Base-by-base conservation (phyloP, 768 basidiomycete species). In the Xerocomellus amylosporus region DNA sequence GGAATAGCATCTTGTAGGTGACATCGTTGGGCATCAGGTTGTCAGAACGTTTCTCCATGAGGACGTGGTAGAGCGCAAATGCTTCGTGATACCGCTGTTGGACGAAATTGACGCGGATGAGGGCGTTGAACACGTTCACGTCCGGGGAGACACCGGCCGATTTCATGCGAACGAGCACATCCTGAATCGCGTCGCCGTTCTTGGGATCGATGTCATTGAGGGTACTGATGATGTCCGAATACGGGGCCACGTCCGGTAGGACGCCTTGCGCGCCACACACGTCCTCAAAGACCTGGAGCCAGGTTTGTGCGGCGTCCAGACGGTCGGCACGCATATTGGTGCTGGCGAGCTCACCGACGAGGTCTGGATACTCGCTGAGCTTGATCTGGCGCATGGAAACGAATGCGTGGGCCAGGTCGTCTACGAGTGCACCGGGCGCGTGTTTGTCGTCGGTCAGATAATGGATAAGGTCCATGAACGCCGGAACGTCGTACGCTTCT, bases 1-100 rank as follows among this genome's bases (percentile, higher is more conserved):
- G 69, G 58, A 82, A 80, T 20, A 83, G 63, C 53, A 65, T 65
- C 17, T 70, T 74, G 69, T 76, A 83, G 0, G 80, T 82, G 54
- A 66, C 70, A 54, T 81, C 74, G 8, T 79, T 82, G 1, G 63
- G 64, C 47, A 77, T 62, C 5, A 68, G 51, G 0, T 62, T 56
- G 10, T 58, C 60, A 1, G 66, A 59, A 1, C 74, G 67, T 31
- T 75, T 64, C 26, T 43, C 52, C 58, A 74, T 66, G 44, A 84
- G 62, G 20, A 74, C 49, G 8, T 60, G 61, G 58, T 82, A 85
- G 5, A 82, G 65, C 3, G 69, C 60, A 55, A 82, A 78, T 7
- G 75, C 77, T 17, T 71, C 68, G 5, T 58, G 60, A 45, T 73
- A 65, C 6, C 70, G 69, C 13, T 64, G 51, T 1, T 63, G 64